Evolutionary conservation across 257 asterid species (phyloP).

Genomic region (Fraxinus quadrangulata): DNA sequence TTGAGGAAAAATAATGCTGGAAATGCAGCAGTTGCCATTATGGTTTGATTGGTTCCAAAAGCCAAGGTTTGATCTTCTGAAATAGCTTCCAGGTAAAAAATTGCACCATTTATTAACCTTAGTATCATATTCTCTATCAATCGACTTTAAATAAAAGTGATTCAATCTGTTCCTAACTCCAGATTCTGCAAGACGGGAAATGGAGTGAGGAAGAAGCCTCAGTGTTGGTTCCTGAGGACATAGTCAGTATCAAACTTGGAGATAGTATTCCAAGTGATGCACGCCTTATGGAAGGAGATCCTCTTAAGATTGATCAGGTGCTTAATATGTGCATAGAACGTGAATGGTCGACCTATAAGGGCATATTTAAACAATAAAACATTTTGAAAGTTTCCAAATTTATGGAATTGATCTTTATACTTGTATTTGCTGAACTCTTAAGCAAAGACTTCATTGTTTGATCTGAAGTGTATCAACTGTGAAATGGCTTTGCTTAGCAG

Average conservation of each 20-base stretch:
- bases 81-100: not conserved
- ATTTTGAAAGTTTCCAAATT: too few relatives aligned
- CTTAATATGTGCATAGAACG: not conserved
- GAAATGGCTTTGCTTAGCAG: too few relatives aligned
- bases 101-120: not conserved
- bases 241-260: constrained; percentile 39
- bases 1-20: constrained; percentile 71
- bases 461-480: too few relatives aligned
- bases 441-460: too few relatives aligned
- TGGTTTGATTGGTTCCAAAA: constrained; percentile 68
- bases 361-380: too few relatives aligned
- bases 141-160: constrained; percentile 1
- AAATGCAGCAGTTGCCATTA: constrained; percentile 66
- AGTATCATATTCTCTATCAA: not conserved
- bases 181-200: constrained; percentile 59
- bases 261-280: constrained; percentile 50
- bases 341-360: not conserved
- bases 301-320: constrained; percentile 48
- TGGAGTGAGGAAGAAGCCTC: constrained; percentile 53
- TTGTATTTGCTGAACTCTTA: too few relatives aligned
- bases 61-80: constrained; percentile 43
- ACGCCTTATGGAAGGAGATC: constrained; percentile 46
- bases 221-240: constrained; percentile 42
- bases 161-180: constrained; percentile 2
- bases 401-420: too few relatives aligned